phyloP scores from a whole-genome alignment of 2,329 filamentous ascomycete genomes.

The Exophiala calicioides region DNA sequence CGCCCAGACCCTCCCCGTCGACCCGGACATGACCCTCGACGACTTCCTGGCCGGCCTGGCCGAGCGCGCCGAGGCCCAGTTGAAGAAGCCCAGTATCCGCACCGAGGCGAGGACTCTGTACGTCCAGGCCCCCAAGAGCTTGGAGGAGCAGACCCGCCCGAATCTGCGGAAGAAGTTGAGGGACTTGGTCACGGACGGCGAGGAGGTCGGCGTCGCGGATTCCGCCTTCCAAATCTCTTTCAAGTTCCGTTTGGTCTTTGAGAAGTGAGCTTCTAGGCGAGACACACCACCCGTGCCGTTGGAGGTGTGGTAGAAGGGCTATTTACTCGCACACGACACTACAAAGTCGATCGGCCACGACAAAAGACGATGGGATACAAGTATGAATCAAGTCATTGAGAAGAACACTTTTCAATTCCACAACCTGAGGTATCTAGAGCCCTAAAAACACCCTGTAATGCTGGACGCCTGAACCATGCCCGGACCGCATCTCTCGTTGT shows the following conservation, averaged over 20 bases:
- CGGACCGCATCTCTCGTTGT: slow-evolving; percentile 32
- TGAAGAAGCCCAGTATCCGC: slow-evolving; percentile 89
- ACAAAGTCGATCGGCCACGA: too few relatives aligned
- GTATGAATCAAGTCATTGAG: not conserved
- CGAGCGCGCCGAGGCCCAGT: slow-evolving; percentile 80
- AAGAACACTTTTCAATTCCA: slow-evolving; percentile 17
- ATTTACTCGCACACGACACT: not conserved
- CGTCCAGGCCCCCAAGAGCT: slow-evolving; percentile 76
- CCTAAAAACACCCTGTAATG: slow-evolving; percentile 19
- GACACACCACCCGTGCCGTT: not conserved
- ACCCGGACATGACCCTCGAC: slow-evolving; percentile 70
- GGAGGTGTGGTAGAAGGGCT: not conserved
- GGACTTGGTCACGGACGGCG: slow-evolving; percentile 76
- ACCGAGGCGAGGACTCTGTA: slow-evolving; percentile 83
- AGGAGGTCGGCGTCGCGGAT: slow-evolving; percentile 90
- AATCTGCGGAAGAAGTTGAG: slow-evolving; percentile 77
- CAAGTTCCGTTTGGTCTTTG: slow-evolving; percentile 59
- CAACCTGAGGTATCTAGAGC: slow-evolving; percentile 24
- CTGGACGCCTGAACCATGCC: slow-evolving; percentile 20
- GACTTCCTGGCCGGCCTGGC: slow-evolving; percentile 85
- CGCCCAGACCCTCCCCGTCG: slow-evolving; percentile 71
- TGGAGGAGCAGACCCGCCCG: slow-evolving; percentile 80
- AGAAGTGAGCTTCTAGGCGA: slow-evolving; percentile 25
- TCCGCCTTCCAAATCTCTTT: slow-evolving; percentile 79
- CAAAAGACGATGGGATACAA: too few relatives aligned